Conservation (phyloP, 2,329 filamentous ascomycete genomes). For the Fusarium heterosporum region DNA sequence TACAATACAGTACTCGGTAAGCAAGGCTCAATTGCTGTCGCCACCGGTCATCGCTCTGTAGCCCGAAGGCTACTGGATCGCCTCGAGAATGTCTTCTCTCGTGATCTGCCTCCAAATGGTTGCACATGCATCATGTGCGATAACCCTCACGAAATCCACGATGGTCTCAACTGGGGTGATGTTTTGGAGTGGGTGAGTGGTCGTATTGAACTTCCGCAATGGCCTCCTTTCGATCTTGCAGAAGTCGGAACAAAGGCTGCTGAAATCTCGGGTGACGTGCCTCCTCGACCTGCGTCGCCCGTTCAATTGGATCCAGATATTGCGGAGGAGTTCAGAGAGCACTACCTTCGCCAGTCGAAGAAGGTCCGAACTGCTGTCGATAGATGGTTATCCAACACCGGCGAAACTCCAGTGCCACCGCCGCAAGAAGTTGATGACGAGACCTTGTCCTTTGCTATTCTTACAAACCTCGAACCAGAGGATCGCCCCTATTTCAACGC, state of each 20-base stretch:
- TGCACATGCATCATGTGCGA: constrained; percentile 89
- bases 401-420: constrained; percentile 77
- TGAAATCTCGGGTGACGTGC: constrained; percentile 70
- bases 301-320: constrained; percentile 91
- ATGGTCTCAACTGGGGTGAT: constrained; percentile 92
- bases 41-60: constrained; percentile 95
- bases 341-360: constrained; percentile 91
- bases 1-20: constrained; percentile 84
- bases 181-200: constrained; percentile 94
- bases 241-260: constrained; percentile 70
- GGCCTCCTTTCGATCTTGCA: constrained; percentile 87
- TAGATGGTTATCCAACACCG: constrained; percentile 86
- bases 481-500: constrained; percentile 86
- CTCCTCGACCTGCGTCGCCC: constrained; percentile 68
- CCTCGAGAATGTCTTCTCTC: constrained; percentile 91
- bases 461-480: constrained; percentile 83
- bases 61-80: constrained; percentile 89
- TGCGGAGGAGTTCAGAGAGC: constrained; percentile 90
- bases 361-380: constrained; percentile 94
- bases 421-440: constrained; percentile 94
- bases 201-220: constrained; percentile 83
- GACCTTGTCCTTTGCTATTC: constrained; percentile 90
- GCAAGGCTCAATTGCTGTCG: constrained; percentile 91
- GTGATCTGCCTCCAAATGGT: constrained; percentile 88
- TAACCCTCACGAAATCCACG: constrained; percentile 68